These are phyloP conservation scores for Barbarea vulgaris DNA, from an alignment of 345 rosid species.

Conservation along the genomic window DNA sequence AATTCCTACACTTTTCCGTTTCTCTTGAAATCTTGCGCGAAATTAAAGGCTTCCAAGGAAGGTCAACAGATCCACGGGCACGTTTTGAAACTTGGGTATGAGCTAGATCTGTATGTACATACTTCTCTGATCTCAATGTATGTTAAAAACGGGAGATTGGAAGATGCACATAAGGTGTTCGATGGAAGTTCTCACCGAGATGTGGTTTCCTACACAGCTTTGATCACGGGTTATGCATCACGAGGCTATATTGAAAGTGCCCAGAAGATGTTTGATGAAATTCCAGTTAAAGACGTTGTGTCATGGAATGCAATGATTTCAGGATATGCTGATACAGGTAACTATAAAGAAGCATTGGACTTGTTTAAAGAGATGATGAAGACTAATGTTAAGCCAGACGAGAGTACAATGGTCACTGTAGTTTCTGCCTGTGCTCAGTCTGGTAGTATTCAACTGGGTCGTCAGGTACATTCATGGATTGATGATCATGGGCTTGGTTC, in stretches of 20 bases:
- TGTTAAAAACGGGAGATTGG: slow-evolving; percentile 38
- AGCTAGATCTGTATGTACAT: slow-evolving; percentile 56
- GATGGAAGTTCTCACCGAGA: slow-evolving; percentile 53
- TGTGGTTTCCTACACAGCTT: slow-evolving; percentile 66
- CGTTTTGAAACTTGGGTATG: slow-evolving; percentile 60
- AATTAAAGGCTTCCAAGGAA: slow-evolving; percentile 40
- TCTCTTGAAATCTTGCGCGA: slow-evolving; percentile 62
- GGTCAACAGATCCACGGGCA: slow-evolving; percentile 66
- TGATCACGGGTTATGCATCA: slow-evolving; percentile 51
- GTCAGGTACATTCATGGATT: slow-evolving; percentile 52
- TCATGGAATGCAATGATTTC: slow-evolving; percentile 43
- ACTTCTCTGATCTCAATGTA: slow-evolving; percentile 72
- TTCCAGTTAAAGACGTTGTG: slow-evolving; percentile 49
- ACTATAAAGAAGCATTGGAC: slow-evolving; percentile 53
- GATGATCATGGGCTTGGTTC: slow-evolving; percentile 50
- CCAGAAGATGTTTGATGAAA: slow-evolving; percentile 61
- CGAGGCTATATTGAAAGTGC: slow-evolving; percentile 48
- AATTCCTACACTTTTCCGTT: slow-evolving; percentile 68
- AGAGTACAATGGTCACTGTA: slow-evolving; percentile 64
- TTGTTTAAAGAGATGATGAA: slow-evolving; percentile 56
- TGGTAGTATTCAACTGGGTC: slow-evolving; percentile 55
- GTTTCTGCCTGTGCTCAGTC: slow-evolving; percentile 73
- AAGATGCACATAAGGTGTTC: slow-evolving; percentile 54
- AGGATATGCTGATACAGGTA: slow-evolving; percentile 49
- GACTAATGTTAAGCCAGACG: slow-evolving; percentile 50